Evolutionary conservation across 345 rosid species (phyloP), one percentile per base, ranked within the genome.

Genomic region (Lepidium aucheri): DNA sequence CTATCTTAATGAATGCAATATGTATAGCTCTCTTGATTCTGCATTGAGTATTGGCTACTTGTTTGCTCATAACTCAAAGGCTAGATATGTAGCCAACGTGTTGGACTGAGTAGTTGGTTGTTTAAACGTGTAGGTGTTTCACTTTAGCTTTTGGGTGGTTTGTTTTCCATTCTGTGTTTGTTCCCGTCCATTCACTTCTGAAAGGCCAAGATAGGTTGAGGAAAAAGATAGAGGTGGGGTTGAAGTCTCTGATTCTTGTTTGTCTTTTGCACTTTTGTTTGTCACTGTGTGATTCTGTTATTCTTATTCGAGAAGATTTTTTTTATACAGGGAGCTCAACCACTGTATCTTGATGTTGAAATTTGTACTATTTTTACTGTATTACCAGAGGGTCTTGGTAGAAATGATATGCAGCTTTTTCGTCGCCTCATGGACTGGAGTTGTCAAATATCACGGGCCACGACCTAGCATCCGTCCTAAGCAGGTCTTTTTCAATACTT

Each of bases 401-500:
- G 97, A 95, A 86, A 75, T 95, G 79, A 91, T 95, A 11, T 91
- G 99, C 85, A 87, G 97, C 81, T 95, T 91, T 81, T 95, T 91
- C 77, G 98, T 95, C 69, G 97, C 95, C 33, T 95, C 99, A 17
- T 95, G 99, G 97, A 89, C 99, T 50, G 96, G 99, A 35, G 96
- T 86, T 62, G 95, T 95, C 67, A 95, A 78, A 74, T 95, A 91
- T 80, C 97, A 91, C 20, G 99, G 99, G 18, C 99, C 99, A 47
- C 78, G 90, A 36, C 97, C 97, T 54, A 91, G 99, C 72, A 89
- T 83, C 3, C 93, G 26, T 24, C 22, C 96, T 67, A 82, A 89
- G 73, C 99, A 95, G 95, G 99, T 87, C 63, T 5, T 28, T 28
- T 4, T 28, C 32, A 28, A 6, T 28, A 28, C 7, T 28, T 28